Evolutionary conservation across 768 basidiomycete genomes (phyloP), one percentile per base, ranked within the genome.

Genomic region (Boletus bicolor): DNA sequence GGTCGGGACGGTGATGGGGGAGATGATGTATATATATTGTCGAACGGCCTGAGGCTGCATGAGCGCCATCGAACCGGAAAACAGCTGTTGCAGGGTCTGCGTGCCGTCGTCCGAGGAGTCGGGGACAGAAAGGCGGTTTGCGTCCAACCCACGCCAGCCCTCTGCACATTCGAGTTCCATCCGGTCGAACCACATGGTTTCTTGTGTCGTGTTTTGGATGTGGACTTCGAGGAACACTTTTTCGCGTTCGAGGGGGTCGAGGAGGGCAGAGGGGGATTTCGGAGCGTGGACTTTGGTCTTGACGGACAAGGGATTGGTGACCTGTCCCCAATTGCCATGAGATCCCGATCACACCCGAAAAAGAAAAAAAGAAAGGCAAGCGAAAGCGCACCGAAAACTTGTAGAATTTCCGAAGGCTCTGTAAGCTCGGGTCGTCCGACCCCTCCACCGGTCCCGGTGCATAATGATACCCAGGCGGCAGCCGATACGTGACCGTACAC

Each of bases 151-250:
- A 24, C 74, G 69, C 89, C 88, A 88, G 5, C 80, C 81, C 10
- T 85, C 86, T 7, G 82, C 79, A 47, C 83, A 82, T 54, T 92
- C 89, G 53, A 98, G 83, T 10, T 77, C 72, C 79, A 97, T 88
- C n/a, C 80, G 82, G 60, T 92, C 87, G 57, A 92, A 90, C 76
- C 80, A 84, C 74, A 94, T 80, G 2, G 86, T 78, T 14, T 86
- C 84, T 51, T 83, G 81, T 0, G 89, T 91, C 54, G 89, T 75
- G 64, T 98, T 98, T 66, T 96, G 93, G 11, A 96, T 85, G 65
- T 96, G 91, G 4, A 96, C 84, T 69, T 98, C 95, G 21, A 98
- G 83, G 71, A 93, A 94, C 35, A 96, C 79, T 59, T 91, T 91
- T 46, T 89, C 84, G 52, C 91, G 82, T 61, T 91, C 87, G 3